Evolutionary conservation across 345 rosid species (phyloP).

Genomic region (Salix suchowensis): DNA sequence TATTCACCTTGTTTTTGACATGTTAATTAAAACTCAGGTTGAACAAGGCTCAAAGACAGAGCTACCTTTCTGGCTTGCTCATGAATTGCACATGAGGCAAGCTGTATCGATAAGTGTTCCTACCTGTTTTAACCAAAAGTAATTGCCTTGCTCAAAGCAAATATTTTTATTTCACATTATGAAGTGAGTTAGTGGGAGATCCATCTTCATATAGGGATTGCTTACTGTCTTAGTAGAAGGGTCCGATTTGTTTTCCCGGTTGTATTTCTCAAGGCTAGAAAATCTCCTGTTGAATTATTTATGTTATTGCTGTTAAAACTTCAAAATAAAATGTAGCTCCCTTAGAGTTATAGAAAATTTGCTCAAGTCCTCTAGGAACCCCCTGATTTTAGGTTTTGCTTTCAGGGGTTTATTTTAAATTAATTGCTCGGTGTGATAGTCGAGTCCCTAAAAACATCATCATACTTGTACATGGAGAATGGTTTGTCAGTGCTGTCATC

Average conservation of each 20-base stretch:
- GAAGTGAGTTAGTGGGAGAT: neutral
- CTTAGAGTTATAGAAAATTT: neutral
- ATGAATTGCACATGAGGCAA: constrained; percentile 62
- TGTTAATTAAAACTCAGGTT: constrained; percentile 34
- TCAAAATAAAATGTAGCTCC: neutral
- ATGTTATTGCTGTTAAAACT: neutral
- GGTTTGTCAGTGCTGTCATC: neutral
- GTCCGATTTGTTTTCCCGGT: neutral
- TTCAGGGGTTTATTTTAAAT: no score
- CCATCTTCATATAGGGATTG: neutral
- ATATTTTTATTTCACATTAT: neutral
- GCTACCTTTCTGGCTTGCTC: constrained; percentile 84
- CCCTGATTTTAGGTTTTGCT: neutral
- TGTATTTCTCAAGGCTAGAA: neutral
- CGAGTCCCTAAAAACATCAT: neutral
- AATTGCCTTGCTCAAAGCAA: constrained; percentile 7
- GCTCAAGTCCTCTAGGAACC: neutral
- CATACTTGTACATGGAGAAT: neutral
- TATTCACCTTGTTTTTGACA: neutral
- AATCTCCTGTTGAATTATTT: neutral
- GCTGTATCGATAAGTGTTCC: constrained; percentile 59
- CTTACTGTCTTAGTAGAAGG: neutral
- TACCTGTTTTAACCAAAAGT: constrained; percentile 71
- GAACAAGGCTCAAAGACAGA: constrained; percentile 74
- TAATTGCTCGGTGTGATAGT: neutral